Base-by-base conservation (phyloP, 2,329 filamentous ascomycete species). In the Epichloe gansuensis region DNA sequence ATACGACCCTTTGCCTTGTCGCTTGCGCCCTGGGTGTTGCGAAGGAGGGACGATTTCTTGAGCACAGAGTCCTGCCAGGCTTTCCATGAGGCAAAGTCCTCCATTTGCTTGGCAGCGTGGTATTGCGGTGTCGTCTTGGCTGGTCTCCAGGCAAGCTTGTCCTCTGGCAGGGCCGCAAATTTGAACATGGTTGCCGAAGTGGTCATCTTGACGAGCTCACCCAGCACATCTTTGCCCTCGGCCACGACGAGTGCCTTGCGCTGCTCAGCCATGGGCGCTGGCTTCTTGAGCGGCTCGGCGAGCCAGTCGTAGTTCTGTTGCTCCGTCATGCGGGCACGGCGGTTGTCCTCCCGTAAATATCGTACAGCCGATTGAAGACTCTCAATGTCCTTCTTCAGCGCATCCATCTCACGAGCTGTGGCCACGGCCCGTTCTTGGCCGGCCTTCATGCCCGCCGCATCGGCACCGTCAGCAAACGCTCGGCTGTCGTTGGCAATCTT, bases 351-450 rank as follows among this genome's bases (percentile, higher is more conserved):
- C 28, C 83, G 75, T 34, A 89, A 72, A 65, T 82, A 86, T 11
- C 82, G 76, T 46, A 88, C 80, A 1, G 83, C 82, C 2, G 79
- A 76, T 62, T 87, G 76, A 52, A 86, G 67, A 58, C 73, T 75
- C 52, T 74, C 75, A 60, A 90, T 82, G 55, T 91, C 83, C 59
- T 76, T 76, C 65, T 83, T 82, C 59, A 91, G 78, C 9, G 74
- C 73, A 58, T 90, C 85, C 69, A 90, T 83, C 66, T 91, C 85
- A 51, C 82, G 78, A 31, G 82, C 82, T 1, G 82, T 86, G 4
- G 83, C 81, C 46, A 86, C 83, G 31, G 84, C 82, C 28, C 80
- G 78, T 62, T 86, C 81, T 61, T 83, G 77, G 23, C 80, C 78
- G 11, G 78, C 75, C 66, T 78, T 80, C 54, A 74, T 71, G 13